Evolutionary conservation across 2,329 filamentous ascomycete species (phyloP).

Genomic region (Hirsutella thompsonii): DNA sequence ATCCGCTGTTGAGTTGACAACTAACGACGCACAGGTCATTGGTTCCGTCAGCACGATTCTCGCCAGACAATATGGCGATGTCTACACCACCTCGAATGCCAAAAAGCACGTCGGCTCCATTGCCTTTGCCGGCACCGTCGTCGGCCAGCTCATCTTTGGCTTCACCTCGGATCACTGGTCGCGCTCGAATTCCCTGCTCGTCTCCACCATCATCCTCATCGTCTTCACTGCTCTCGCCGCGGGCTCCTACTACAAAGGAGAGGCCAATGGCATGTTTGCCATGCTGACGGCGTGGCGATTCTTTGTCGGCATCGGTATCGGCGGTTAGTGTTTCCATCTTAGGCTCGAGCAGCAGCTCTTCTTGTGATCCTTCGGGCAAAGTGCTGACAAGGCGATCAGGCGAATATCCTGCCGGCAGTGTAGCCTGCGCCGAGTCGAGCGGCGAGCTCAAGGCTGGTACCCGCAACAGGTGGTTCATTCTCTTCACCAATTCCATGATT

Average conservation of each 20-base stretch:
- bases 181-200: slow-evolving; percentile 66
- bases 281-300: slow-evolving; percentile 72
- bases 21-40: slow-evolving; percentile 51
- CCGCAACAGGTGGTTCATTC: slow-evolving; percentile 81
- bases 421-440: slow-evolving; percentile 72
- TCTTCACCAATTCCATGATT: slow-evolving; percentile 84
- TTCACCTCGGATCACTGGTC: slow-evolving; percentile 76
- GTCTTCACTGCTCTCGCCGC: slow-evolving; percentile 71
- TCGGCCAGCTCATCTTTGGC: slow-evolving; percentile 72
- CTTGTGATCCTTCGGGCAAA: too few relatives aligned
- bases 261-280: slow-evolving; percentile 58
- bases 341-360: too few relatives aligned
- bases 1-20: not conserved
- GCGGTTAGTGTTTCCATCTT: slow-evolving; percentile 24
- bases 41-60: slow-evolving; percentile 77
- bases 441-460: slow-evolving; percentile 70
- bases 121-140: slow-evolving; percentile 74
- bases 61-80: slow-evolving; percentile 48
- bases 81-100: slow-evolving; percentile 57
- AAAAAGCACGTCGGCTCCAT: slow-evolving; percentile 68
- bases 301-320: slow-evolving; percentile 70
- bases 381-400: slow-evolving; percentile 24
- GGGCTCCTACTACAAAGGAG: slow-evolving; percentile 63
- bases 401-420: slow-evolving; percentile 73
- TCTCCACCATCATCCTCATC: slow-evolving; percentile 73